Percentiles rank a stretch among this genome's conserved stretches.
These are phyloP conservation scores for Meyerozyma athensensis DNA, from an alignment of 1,139 yeast species.

Conservation along the genomic window DNA sequence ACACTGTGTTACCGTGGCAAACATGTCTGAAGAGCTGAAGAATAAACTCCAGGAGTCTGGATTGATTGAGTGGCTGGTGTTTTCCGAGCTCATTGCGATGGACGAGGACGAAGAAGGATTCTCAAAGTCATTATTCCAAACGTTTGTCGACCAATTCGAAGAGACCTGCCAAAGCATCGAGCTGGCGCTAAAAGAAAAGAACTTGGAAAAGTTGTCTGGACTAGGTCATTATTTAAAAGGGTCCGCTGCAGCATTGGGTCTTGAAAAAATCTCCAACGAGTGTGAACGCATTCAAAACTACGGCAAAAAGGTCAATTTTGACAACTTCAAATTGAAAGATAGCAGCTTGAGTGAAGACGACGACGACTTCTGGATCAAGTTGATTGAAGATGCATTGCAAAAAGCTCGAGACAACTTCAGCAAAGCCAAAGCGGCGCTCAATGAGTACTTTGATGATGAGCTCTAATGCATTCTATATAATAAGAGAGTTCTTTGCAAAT, in stretches of 20 bases:
- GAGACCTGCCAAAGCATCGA: slow-evolving; percentile 76
- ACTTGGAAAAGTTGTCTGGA: slow-evolving; percentile 61
- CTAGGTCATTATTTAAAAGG: slow-evolving; percentile 94
- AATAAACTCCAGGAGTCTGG: slow-evolving; percentile 48
- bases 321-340: slow-evolving; percentile 28
- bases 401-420: slow-evolving; percentile 56
- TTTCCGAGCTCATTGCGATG: slow-evolving; percentile 86
- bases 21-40: slow-evolving; percentile 36
- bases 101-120: slow-evolving; percentile 91
- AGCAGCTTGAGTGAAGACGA: slow-evolving; percentile 13
- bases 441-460: slow-evolving; percentile 53
- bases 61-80: slow-evolving; percentile 82
- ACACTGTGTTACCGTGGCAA: no score
- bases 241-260: slow-evolving; percentile 90
- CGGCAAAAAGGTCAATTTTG: slow-evolving; percentile 54
- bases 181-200: slow-evolving; percentile 39
- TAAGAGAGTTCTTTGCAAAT: neutral
- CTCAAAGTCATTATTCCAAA: slow-evolving; percentile 67
- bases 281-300: slow-evolving; percentile 93
- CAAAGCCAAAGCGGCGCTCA: slow-evolving; percentile 52
- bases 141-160: slow-evolving; percentile 85
- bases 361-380: slow-evolving; percentile 45
- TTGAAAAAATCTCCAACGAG: slow-evolving; percentile 72
- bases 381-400: slow-evolving; percentile 51
- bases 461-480: slow-evolving; percentile 20